Conservation (phyloP, 2,329 filamentous ascomycete genomes). For the Grosmannia clavigera region DNA sequence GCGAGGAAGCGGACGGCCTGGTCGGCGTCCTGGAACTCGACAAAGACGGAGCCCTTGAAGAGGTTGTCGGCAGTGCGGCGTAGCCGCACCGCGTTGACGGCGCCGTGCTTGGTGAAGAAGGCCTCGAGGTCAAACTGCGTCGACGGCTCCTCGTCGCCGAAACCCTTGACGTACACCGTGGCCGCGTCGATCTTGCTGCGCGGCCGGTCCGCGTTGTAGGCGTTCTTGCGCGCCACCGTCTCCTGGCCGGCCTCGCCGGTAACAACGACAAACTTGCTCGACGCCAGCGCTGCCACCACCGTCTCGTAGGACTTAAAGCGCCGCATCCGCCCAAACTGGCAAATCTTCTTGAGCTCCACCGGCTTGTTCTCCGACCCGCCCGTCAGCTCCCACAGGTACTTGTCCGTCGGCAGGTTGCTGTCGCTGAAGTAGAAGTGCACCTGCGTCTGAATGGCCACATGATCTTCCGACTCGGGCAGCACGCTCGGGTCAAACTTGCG, state of each 20-base stretch:
- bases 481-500: constrained; percentile 59
- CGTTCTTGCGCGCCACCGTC: constrained; percentile 62
- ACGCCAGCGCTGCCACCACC: constrained; percentile 70
- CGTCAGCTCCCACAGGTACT: constrained; percentile 70
- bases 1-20: constrained; percentile 68
- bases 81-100: constrained; percentile 69
- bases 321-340: constrained; percentile 90
- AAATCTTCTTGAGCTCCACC: constrained; percentile 64
- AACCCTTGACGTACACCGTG: constrained; percentile 88
- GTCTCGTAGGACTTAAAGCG: constrained; percentile 81
- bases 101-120: constrained; percentile 72
- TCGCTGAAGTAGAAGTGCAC: constrained; percentile 96
- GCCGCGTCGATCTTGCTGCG: constrained; percentile 55
- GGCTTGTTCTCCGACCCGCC: constrained; percentile 72
- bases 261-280: constrained; percentile 61
- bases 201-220: constrained; percentile 48
- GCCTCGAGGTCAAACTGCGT: constrained; percentile 91
- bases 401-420: constrained; percentile 78
- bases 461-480: constrained; percentile 62
- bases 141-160: constrained; percentile 68
- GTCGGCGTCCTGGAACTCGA: constrained; percentile 77
- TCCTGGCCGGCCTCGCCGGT: constrained; percentile 62
- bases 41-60: constrained; percentile 96
- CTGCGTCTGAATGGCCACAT: constrained; percentile 72
- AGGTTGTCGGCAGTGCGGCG: constrained; percentile 58